Evolutionary conservation across 2,329 filamentous ascomycete species (phyloP), one percentile per base, ranked within the genome.

Genomic region (Claviceps africana): DNA sequence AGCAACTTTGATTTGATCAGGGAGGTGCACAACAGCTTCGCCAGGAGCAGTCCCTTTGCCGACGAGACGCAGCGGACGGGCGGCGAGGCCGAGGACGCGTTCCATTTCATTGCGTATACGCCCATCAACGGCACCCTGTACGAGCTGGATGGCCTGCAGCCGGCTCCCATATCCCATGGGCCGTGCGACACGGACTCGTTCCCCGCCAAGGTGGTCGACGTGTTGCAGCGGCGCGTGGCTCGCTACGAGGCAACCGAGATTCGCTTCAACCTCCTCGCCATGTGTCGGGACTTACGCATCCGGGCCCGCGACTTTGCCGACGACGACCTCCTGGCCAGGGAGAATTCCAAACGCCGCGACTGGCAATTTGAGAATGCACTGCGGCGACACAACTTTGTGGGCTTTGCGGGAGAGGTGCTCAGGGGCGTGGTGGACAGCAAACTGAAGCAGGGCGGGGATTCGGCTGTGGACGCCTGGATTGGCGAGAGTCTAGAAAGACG

Each of bases 351-450:
- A 79, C 77, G 93, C 50, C 76, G 76, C 53, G 86, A 83, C 57
- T 98, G 93, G 93, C 78, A 82, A 64, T 96, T 93, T 76, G 93
- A 98, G 76, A 98, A 98, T 69, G 86, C 89, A 11, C 73, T 98
- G 62, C 73, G 93, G 55, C 75, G 86, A 60, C 91, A 95, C 68
- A 98, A 98, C 69, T 98, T 98, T 72, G 87, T 98, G 0, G 91
- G 89, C 0, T 96, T 98, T 62, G 86, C 91, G 3, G 89, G 88
- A 13, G 89, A 96, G 72, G 75, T 96, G 55, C 72, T 95, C 60
- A 94, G 93, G 73, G 86, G 82, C 1, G 91, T 96, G 4, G 85
- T 88, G n/a, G 75, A 70, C 57, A 67, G 72, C 55, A 95, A 94
- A 74, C 65, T 94, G 42, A 72, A 75, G 54, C 76, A 84, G 57